phyloP scores from a whole-genome alignment of 352 stramenopile species.

The Thraustochytrium sp. region DNA sequence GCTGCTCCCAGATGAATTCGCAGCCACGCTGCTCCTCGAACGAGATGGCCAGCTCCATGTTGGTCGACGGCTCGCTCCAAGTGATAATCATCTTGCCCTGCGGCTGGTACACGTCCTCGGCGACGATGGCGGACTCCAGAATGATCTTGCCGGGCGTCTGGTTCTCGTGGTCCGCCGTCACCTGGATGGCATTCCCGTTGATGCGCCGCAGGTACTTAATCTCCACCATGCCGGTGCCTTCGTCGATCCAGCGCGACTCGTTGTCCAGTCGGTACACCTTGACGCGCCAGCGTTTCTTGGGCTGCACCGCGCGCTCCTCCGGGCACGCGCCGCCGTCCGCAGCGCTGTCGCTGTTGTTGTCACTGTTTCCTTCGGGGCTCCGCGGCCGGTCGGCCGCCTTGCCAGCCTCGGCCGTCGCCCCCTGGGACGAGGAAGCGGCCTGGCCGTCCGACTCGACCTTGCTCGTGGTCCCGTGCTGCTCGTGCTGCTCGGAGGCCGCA shows the following conservation, averaged over 20 bases:
- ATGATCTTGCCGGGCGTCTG: constrained; percentile 42
- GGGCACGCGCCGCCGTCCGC: background rate
- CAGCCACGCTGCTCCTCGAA: constrained; percentile 51
- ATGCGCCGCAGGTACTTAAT: constrained; percentile 51
- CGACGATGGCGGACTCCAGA: constrained; percentile 54
- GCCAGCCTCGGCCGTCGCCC: too few relatives aligned
- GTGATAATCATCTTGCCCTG: constrained; percentile 80
- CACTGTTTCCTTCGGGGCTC: too few relatives aligned
- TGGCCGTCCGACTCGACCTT: too few relatives aligned
- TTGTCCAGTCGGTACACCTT: constrained; percentile 74
- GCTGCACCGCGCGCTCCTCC: background rate
- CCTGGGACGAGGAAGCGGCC: too few relatives aligned
- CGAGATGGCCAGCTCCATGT: constrained; percentile 52
- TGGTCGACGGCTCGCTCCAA: constrained; percentile 54
- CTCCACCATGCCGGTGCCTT: constrained; percentile 66
- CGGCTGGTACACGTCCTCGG: constrained; percentile 68
- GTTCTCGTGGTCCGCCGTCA: constrained; percentile 50
- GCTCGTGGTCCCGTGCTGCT: too few relatives aligned
- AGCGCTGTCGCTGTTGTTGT: background rate
- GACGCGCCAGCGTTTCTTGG: constrained; percentile 53
- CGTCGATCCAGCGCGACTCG: constrained; percentile 72
- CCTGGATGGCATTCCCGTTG: constrained; percentile 46
- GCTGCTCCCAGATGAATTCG: constrained; percentile 42
- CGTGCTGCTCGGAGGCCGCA: too few relatives aligned
- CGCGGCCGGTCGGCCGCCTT: too few relatives aligned